These are phyloP conservation scores for Coniophora puteana DNA, from an alignment of 1,284 basidiomycete species.

Conservation along the genomic window DNA sequence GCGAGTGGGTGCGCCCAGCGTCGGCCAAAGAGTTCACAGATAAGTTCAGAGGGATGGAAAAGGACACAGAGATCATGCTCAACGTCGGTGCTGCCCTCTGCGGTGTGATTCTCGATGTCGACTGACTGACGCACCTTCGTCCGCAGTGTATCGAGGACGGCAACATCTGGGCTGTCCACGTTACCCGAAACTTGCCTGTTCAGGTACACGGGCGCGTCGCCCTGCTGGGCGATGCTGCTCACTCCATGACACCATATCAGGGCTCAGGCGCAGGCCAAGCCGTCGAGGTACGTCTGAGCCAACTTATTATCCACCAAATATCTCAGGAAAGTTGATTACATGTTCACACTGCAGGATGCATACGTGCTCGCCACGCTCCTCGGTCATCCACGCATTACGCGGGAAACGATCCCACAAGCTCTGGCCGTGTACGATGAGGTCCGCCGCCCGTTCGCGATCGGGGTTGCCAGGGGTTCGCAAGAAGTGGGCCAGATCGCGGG, in stretches of 20 bases:
- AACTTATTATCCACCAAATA: background rate
- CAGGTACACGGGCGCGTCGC: slow-evolving; percentile 38
- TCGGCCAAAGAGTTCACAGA: slow-evolving; percentile 21
- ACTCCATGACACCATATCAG: slow-evolving; percentile 53
- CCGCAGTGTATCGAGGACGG: slow-evolving; percentile 34
- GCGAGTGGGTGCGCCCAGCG: slow-evolving; percentile 29
- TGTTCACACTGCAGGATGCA: slow-evolving; percentile 31
- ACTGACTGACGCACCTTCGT: background rate
- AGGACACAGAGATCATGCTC: slow-evolving; percentile 22
- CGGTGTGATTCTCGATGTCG: background rate
- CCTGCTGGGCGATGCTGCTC: slow-evolving; percentile 55
- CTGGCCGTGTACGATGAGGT: slow-evolving; percentile 39
- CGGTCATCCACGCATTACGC: slow-evolving; percentile 32
- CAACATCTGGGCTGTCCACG: slow-evolving; percentile 49
- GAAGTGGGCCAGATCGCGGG: slow-evolving; percentile 14
- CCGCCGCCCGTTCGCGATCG: slow-evolving; percentile 36
- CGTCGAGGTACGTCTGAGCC: slow-evolving; percentile 40
- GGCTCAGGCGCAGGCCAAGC: slow-evolving; percentile 54
- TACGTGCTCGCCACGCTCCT: slow-evolving; percentile 37
- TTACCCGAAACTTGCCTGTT: slow-evolving; percentile 34
- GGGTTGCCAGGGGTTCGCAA: slow-evolving; percentile 20
- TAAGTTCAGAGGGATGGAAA: slow-evolving; percentile 25
- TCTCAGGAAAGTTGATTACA: background rate
- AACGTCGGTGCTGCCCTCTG: slow-evolving; percentile 20
- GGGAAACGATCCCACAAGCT: slow-evolving; percentile 30